Percentiles rank a stretch among this genome's conserved stretches.
These are phyloP conservation scores for Chaetomidium leptoderma DNA, from an alignment of 495 filamentous ascomycete species.

Conservation along the genomic window DNA sequence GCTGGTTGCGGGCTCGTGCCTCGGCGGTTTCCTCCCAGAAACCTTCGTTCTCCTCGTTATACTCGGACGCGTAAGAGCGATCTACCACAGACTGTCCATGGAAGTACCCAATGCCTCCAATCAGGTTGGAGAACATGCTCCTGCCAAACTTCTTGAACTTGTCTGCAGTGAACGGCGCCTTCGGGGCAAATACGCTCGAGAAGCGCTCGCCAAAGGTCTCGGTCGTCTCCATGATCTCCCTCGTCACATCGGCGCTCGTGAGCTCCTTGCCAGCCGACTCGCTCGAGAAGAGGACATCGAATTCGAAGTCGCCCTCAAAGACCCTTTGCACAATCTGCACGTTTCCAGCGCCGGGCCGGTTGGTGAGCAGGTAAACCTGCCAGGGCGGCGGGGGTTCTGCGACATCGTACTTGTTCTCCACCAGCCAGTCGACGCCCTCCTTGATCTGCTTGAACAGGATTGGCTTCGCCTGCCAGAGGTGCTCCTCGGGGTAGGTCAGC, in stretches of 20 bases:
- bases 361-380: slow-evolving; percentile 75
- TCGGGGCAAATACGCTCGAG: slow-evolving; percentile 63
- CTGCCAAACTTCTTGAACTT: slow-evolving; percentile 77
- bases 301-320: slow-evolving; percentile 88
- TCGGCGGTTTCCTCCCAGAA: slow-evolving; percentile 88
- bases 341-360: slow-evolving; percentile 69
- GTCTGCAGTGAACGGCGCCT: slow-evolving; percentile 67
- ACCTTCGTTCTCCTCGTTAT: slow-evolving; percentile 93
- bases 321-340: slow-evolving; percentile 87
- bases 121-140: slow-evolving; percentile 88
- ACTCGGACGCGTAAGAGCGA: slow-evolving; percentile 82
- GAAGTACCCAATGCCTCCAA: slow-evolving; percentile 95
- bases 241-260: slow-evolving; percentile 61
- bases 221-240: slow-evolving; percentile 61
- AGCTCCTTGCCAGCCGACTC: slow-evolving; percentile 58
- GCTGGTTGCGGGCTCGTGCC: slow-evolving; percentile 61
- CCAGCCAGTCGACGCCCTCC: slow-evolving; percentile 61
- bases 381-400: slow-evolving; percentile 74
- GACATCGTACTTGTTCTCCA: slow-evolving; percentile 62
- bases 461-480: slow-evolving; percentile 83
- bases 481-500: slow-evolving; percentile 58
- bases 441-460: slow-evolving; percentile 76
- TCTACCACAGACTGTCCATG: slow-evolving; percentile 82
- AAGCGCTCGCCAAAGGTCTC: slow-evolving; percentile 71
- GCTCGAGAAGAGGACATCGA: slow-evolving; percentile 89